Base-by-base conservation (phyloP, 345 rosid species). In the Noccaea caerulescens region DNA sequence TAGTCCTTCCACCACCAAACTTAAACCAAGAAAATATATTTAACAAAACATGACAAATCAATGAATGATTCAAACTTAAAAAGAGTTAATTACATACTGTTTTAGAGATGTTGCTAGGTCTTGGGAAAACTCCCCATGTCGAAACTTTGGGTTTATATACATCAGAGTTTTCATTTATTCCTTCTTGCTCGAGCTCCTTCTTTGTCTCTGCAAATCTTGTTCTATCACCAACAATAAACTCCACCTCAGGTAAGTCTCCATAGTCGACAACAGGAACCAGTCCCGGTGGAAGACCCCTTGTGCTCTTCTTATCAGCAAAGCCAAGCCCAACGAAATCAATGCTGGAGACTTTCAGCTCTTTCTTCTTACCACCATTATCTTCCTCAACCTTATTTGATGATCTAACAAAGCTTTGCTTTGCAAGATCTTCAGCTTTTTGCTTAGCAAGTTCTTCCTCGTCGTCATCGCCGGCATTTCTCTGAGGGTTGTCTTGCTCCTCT, bases 121-220 rank as follows among this genome's bases (percentile, higher is more conserved):
- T 83, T 8, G 96, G 97, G 69, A 87, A 87, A 69, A 93, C 96
- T 58, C 98, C 97, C 97, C 97, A 93, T 2, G 97, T 83, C 2
- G 97, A 88, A 73, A 93, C 96, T 82, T 80, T 88, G 3, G 97
- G 98, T 76, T 87, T 87, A 76, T 93, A 90, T n/a, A 86, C 47
- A 36, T 86, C 86, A 2, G 69, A 59, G 63, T 79, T 67, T 38
- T 77, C 88, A 67, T 86, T 84, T 1, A 20, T 20, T 42, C 68
- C 71, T 23, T 25, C 27, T 16, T 77, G 81, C 58, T 77, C 58
- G 9, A 82, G 68, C 68, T 67, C 68, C 38, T 84, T 79, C 6
- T 41, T 81, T 49, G 64, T 52, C 57, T 85, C 72, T 3, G 25
- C 76, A 58, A 93, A 87, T 53, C 79, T 84, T 72, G 84, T 77